Evolutionary conservation across 371 early-diverging fungal species (phyloP).

Genomic region (Rhizopus microsporus): DNA sequence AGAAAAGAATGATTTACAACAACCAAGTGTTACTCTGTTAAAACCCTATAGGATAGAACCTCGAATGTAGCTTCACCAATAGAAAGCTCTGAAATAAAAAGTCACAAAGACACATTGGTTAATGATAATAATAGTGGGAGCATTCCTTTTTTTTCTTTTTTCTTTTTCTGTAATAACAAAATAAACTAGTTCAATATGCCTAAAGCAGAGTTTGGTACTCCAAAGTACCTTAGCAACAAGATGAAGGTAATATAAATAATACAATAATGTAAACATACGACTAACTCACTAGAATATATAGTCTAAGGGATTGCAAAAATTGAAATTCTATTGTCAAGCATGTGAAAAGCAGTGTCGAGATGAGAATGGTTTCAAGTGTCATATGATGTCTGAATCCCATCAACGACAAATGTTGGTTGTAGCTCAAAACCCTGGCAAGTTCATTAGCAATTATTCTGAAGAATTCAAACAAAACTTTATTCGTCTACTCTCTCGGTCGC

Average conservation of each 20-base stretch:
- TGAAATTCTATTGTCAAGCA: slow-evolving; percentile 95
- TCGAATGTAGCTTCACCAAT: too few relatives aligned
- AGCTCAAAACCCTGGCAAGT: slow-evolving; percentile 77
- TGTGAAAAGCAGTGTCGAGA: slow-evolving; percentile 93
- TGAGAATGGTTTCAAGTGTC: slow-evolving; percentile 97
- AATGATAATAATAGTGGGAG: too few relatives aligned
- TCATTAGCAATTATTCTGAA: slow-evolving; percentile 68
- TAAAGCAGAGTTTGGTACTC: slow-evolving; percentile 76
- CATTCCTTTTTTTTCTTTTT: not conserved
- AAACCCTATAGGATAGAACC: too few relatives aligned
- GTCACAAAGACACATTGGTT: too few relatives aligned
- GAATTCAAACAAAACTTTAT: slow-evolving; percentile 77
- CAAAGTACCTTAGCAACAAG: slow-evolving; percentile 83
- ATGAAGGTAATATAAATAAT: slow-evolving; percentile 55
- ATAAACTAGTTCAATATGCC: slow-evolving; percentile 53
- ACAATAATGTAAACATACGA: not conserved
- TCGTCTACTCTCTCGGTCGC: slow-evolving; percentile 70
- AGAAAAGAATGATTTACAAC: too few relatives aligned
- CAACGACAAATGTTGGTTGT: slow-evolving; percentile 92
- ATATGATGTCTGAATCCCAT: slow-evolving; percentile 90
- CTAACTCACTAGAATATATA: not conserved
- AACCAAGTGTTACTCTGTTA: too few relatives aligned
- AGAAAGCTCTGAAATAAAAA: too few relatives aligned
- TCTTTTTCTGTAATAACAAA: not conserved
- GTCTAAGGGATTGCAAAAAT: slow-evolving; percentile 91